Conservation (phyloP, 2,329 filamentous ascomycete species). For the Rugonectria rugulosa region DNA sequence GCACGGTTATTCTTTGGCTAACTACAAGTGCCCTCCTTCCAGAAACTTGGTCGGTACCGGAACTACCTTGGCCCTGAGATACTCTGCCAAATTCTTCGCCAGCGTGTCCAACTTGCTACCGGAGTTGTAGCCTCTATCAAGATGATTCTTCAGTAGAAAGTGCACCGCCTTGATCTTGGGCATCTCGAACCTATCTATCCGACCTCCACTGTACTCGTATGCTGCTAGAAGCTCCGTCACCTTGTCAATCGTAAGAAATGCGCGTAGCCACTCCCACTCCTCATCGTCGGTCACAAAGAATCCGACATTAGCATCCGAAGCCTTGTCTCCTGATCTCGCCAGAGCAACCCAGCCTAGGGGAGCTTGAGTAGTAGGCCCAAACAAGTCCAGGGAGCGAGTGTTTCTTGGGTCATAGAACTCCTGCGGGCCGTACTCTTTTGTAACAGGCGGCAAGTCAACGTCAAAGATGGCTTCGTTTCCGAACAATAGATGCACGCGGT, state of each 20-base stretch:
- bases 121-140: conserved; percentile 21
- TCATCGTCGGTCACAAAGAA: conserved; percentile 51
- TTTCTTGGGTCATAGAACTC: conserved; percentile 32
- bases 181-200: conserved; percentile 47
- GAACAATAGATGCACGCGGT: conserved; percentile 30
- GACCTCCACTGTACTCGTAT: conserved; percentile 42
- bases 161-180: conserved; percentile 18
- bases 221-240: conserved; percentile 43
- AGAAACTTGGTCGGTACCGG: conserved; percentile 40
- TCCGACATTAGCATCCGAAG: conserved; percentile 50
- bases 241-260: conserved; percentile 47
- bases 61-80: conserved; percentile 39
- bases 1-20: background rate
- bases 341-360: conserved; percentile 38
- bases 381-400: conserved; percentile 15
- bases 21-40: conserved; percentile 42
- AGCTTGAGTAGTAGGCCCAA: conserved; percentile 28
- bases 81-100: conserved; percentile 42
- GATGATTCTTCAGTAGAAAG: conserved; percentile 20
- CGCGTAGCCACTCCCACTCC: conserved; percentile 53
- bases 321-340: conserved; percentile 46
- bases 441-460: conserved; percentile 27
- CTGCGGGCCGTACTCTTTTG: conserved; percentile 28
- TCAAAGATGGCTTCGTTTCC: conserved; percentile 18
- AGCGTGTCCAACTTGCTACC: conserved; percentile 41